Conservation (phyloP, 768 basidiomycete genomes). For the Neoboletus magnificus region DNA sequence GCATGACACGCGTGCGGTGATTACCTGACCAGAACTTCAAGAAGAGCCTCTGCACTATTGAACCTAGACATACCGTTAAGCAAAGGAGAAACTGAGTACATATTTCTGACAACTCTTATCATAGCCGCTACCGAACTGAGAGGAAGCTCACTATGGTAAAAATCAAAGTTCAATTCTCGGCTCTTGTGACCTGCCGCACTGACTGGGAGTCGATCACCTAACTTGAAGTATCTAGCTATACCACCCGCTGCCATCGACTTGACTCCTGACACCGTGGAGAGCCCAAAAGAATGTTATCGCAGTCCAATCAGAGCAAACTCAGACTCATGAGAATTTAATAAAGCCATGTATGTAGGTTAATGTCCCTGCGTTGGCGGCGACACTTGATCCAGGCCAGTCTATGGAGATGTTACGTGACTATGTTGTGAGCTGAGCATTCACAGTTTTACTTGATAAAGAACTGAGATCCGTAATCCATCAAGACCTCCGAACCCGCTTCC, state of each 20-base stretch:
- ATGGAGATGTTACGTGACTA: neutral
- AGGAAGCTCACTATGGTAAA: neutral
- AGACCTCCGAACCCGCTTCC: constrained; percentile 44
- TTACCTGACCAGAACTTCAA: neutral
- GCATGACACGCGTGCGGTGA: neutral
- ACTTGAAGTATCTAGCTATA: neutral
- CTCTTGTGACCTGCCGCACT: neutral
- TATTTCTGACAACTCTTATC: too few species aligned
- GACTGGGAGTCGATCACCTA: too few species aligned
- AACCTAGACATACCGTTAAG: neutral
- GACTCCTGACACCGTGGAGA: neutral
- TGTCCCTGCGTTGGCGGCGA: neutral
- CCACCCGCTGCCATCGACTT: neutral
- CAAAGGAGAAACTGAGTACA: too few species aligned
- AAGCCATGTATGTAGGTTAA: neutral
- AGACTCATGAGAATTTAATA: constrained; percentile 2
- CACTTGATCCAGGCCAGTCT: neutral
- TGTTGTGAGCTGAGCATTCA: neutral
- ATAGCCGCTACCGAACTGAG: too few species aligned
- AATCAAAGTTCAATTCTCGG: neutral
- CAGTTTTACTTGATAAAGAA: constrained; percentile 37
- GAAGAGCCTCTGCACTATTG: neutral
- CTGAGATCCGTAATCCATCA: constrained; percentile 54
- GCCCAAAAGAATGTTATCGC: neutral
- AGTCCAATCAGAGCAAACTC: neutral